Conservation (phyloP, 345 rosid species). For the Limnanthes douglasii region DNA sequence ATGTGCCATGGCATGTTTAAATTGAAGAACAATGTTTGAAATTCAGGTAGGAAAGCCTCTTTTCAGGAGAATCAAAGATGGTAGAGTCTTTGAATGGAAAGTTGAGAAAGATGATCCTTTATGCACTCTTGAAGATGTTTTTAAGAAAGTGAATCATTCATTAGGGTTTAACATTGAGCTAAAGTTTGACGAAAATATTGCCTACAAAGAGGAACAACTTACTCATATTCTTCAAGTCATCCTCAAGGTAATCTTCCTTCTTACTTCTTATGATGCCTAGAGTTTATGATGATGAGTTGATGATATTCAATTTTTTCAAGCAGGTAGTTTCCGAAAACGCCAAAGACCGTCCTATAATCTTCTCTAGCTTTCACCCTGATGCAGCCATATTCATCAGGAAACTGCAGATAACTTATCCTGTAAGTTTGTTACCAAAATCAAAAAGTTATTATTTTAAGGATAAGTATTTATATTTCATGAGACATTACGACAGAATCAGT, state of each 20-base stretch:
- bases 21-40: background rate
- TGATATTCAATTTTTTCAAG: background rate
- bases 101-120: conserved; percentile 38
- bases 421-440: conserved; percentile 17
- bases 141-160: conserved; percentile 24
- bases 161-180: conserved; percentile 53
- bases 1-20: too few species aligned
- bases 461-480: too few species aligned
- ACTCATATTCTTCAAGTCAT: conserved; percentile 21
- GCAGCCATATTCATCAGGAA: conserved; percentile 32
- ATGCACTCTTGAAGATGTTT: conserved; percentile 42
- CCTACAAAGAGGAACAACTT: conserved; percentile 34
- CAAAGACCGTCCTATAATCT: conserved; percentile 22
- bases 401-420: conserved; percentile 34
- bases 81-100: conserved; percentile 39
- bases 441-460: too few species aligned
- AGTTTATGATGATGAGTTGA: background rate
- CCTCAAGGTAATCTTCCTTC: conserved; percentile 20
- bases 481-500: too few species aligned
- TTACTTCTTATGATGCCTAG: background rate
- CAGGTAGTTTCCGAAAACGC: conserved; percentile 37
- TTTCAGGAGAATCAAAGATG: conserved; percentile 43
- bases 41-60: conserved; percentile 30
- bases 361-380: conserved; percentile 70
- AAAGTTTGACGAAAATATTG: conserved; percentile 45